Base-by-base conservation (phyloP, 2,329 filamentous ascomycete genomes). In the Trichocomaceae sp. region DNA sequence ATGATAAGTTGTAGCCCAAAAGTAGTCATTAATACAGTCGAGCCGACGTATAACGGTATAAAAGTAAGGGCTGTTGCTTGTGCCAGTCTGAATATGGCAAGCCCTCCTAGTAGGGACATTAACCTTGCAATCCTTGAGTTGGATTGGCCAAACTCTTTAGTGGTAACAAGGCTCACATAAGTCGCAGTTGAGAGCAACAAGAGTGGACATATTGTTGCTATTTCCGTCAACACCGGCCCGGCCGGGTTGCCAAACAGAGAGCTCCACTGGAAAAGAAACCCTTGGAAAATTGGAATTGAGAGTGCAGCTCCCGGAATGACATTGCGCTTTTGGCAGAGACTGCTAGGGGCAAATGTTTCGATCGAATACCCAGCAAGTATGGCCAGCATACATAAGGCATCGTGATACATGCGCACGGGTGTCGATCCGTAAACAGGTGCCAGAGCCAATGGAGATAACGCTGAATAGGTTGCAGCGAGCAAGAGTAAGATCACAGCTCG, bases 351-450 rank as follows among this genome's bases (percentile, higher is more conserved):
- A 12, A 78, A 73, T 47, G 85, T 67, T 65, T 87, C 88, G 23
- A 80, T 78, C 8, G 87, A 79, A 81, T 88, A 88, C 33, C 89
- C 90, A 15, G 84, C 69, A 58, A 90, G 85, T 58, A 84, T 83
- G 26, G 83, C 84, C 3, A 81, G 74, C 62, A 83, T 83, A 59
- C 90, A 75, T 57, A 84, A 79, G 66, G 81, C 80, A 50, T 78
- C 74, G 68, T 96, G 92, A 69, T 85, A 87, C 60, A 86, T 77
- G 1, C 82, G 80, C 0, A 90, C 78, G 1, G 92, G 88, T 37
- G 95, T 88, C 15, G 85, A 84, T 51, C 93, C 93, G 71, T 95
- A 97, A 10, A 95, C 87, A 1, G 93, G 93, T 19, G 90, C 88
- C 33, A 97, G 77, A 39, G 82, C 85, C 59, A 90, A 77, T 66